Evolutionary conservation across 805 yeast genomes (phyloP), one percentile per base, ranked within the genome.

Genomic region (Pichia eremophila): DNA sequence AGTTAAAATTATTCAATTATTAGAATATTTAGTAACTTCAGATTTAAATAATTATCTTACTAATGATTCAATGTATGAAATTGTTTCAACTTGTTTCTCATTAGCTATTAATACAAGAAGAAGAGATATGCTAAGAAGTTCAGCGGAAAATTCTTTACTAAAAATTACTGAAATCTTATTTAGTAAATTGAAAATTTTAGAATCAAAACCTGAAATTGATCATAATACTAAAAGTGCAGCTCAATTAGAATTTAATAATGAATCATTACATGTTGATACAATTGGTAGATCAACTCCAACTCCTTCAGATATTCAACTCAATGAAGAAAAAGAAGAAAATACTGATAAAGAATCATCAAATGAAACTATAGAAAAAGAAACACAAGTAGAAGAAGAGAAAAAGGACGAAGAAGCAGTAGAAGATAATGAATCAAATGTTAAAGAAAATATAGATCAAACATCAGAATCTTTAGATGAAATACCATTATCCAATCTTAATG

Each of bases 91-190:
- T 0, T 86, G 95, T 49, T 74, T 93, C 60, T 83, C 95, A 6
- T 74, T 93, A 64, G 95, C 97, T 2, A 87, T 95, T 59, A 95
- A 93, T 62, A 86, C 87, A 67, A 77, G 90, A 61, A 77, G 97
- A 62, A 82, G 95, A 50, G 98, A 91, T 56, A 86, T 90, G 8
- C 72, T 93, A 49, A 73, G 98, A 57, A 78, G 83, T 51, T 84
- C 95, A 0, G 97, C 98, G 0, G 97, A 90, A 59, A 75, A 84
- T 69, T 76, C 95, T 0, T 74, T 88, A 73, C 70, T 77, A 37
- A 67, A 80, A 2, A 81, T 89, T 42, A 81, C 95, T 0, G 74
- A 80, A 38, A 73, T 77, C 46, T 73, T 89, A 8, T 89, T 89
- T 62, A 65, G 71, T 37, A 79, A 78, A 49, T 65, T 90, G 43